A percentile compares a stretch with the other conserved stretches of the same genome.
Evolutionary conservation across 2,329 filamentous ascomycete genomes (phyloP).

Genomic region (Boeremia exigua): DNA sequence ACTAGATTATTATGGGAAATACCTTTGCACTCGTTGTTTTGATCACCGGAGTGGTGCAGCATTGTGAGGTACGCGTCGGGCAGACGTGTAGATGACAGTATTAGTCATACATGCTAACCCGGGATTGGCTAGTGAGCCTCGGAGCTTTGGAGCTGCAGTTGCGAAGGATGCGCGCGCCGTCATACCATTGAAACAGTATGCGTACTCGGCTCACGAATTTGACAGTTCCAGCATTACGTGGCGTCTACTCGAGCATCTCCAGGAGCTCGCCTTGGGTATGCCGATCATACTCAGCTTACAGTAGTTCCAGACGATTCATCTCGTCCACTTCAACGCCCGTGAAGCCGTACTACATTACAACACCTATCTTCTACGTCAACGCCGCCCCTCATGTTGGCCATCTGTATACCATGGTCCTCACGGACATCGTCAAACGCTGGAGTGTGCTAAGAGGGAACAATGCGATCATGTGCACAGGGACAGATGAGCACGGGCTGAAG

Average conservation of each 20-base stretch:
- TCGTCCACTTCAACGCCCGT: constrained; percentile 27
- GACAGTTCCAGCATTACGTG: constrained; percentile 26
- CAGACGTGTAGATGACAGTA: neutral
- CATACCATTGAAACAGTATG: constrained; percentile 37
- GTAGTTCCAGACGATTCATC: constrained; percentile 22
- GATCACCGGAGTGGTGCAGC: too few relatives aligned
- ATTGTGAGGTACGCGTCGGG: neutral
- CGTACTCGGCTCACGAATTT: constrained; percentile 31
- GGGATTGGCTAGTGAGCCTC: constrained; percentile 2
- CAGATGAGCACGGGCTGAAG: constrained; percentile 97
- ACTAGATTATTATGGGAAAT: neutral
- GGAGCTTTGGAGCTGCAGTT: constrained; percentile 25
- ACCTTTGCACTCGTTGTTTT: neutral
- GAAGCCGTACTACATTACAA: constrained; percentile 95
- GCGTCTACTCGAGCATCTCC: constrained; percentile 20
- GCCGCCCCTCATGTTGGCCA: constrained; percentile 94
- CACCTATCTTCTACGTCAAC: constrained; percentile 99
- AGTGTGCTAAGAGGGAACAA: constrained; percentile 73
- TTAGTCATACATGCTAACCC: constrained; percentile 5
- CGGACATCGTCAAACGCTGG: constrained; percentile 93
- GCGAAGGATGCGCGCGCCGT: constrained; percentile 18
- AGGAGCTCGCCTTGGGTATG: constrained; percentile 32
- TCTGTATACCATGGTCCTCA: constrained; percentile 88
- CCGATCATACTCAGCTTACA: constrained; percentile 27
- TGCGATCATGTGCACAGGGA: constrained; percentile 84